Conservation (phyloP, 1,284 basidiomycete genomes). For the Apiotrichum mycotoxinovorans region DNA sequence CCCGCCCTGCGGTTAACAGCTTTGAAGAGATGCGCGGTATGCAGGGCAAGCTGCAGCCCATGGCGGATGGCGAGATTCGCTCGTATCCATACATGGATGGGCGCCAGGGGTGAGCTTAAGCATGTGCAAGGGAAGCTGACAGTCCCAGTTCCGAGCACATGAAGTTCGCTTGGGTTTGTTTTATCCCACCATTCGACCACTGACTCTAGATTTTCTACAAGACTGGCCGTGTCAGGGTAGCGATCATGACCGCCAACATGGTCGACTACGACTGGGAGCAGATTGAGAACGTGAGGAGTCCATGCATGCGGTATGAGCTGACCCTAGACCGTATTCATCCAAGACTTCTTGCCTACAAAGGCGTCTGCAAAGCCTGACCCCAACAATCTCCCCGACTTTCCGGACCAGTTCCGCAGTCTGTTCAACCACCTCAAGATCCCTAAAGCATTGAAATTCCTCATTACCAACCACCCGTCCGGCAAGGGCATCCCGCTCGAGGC, state of each 20-base stretch:
- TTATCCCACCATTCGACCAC: not conserved
- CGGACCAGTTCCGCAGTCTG: constrained; percentile 36
- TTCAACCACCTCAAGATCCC: constrained; percentile 41
- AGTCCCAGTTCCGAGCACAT: constrained; percentile 31
- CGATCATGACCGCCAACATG: constrained; percentile 47
- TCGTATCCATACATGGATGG: constrained; percentile 37
- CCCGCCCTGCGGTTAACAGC: constrained; percentile 7
- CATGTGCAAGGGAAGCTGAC: not conserved
- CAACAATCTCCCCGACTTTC: constrained; percentile 29
- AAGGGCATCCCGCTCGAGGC: constrained; percentile 25
- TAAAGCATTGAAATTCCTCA: constrained; percentile 33
- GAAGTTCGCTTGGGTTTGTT: constrained; percentile 46
- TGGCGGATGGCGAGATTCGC: constrained; percentile 25
- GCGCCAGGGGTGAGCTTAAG: constrained; percentile 27
- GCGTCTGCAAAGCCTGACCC: not conserved
- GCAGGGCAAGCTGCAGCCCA: constrained; percentile 35
- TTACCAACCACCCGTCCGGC: constrained; percentile 29
- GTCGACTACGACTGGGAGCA: constrained; percentile 45
- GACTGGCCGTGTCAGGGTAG: constrained; percentile 45
- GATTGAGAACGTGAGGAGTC: constrained; percentile 45
- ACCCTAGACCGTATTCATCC: constrained; percentile 45
- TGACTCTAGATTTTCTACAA: constrained; percentile 45
- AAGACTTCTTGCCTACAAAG: constrained; percentile 42
- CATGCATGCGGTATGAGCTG: not conserved
- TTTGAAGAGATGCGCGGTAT: not conserved